A percentile compares a stretch with the other conserved stretches of the same genome.
phyloP scores from a whole-genome alignment of 768 basidiomycete genomes.

The Mycena rebaudengoi region DNA sequence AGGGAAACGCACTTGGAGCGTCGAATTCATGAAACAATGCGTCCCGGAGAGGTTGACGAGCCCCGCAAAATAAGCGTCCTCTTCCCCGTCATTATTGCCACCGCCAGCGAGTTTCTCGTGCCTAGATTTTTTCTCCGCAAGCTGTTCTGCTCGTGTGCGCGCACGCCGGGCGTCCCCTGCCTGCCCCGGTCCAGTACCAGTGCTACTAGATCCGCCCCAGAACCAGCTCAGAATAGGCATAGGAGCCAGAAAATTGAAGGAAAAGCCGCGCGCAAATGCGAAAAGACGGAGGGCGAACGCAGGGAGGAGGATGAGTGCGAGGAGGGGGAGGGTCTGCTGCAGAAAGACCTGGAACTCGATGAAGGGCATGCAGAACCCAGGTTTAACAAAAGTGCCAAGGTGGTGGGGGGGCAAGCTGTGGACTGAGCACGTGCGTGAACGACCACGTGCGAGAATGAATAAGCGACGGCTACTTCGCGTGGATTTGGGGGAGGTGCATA shows the following conservation, averaged over 20 bases:
- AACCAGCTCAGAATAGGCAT: constrained; percentile 72
- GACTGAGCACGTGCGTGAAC: too few species aligned
- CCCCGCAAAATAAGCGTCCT: constrained; percentile 78
- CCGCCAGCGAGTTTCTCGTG: constrained; percentile 12
- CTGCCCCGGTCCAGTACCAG: constrained; percentile 34
- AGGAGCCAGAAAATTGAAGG: constrained; percentile 66
- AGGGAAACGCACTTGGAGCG: constrained; percentile 73
- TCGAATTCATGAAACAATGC: constrained; percentile 98
- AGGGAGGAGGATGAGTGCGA: constrained; percentile 63
- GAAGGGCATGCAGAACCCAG: too few species aligned
- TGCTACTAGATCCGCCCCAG: constrained; percentile 58
- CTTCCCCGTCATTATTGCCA: constrained; percentile 36
- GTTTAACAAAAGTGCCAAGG: too few species aligned
- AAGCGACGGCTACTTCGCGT: too few species aligned
- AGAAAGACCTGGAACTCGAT: constrained; percentile 40
- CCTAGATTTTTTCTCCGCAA: constrained; percentile 45
- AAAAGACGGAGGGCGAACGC: constrained; percentile 56
- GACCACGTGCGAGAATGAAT: too few species aligned
- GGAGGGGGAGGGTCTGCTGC: constrained; percentile 66
- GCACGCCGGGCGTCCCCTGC: constrained; percentile 59
- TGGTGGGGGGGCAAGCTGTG: too few species aligned
- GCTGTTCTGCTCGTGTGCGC: constrained; percentile 66
- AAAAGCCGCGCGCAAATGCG: constrained; percentile 37
- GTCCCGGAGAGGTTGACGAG: constrained; percentile 96
- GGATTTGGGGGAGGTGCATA: too few species aligned